Conservation (phyloP, 1,139 yeast species). For the Lodderomyces jiufengensis region DNA sequence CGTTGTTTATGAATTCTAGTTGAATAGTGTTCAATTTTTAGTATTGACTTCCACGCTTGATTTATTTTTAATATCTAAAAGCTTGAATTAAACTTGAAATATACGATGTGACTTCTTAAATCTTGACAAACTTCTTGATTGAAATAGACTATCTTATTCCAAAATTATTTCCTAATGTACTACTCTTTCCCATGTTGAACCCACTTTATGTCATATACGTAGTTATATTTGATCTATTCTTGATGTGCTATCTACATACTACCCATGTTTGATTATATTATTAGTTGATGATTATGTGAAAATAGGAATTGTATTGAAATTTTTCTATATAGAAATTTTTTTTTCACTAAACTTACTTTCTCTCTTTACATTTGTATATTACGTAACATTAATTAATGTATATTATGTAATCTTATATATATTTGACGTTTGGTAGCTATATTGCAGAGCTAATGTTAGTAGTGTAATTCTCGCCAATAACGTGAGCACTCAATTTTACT, state of each 20-base stretch:
- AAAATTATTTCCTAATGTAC: no score
- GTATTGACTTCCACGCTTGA: no score
- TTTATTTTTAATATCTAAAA: not conserved
- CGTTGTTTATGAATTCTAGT: no score
- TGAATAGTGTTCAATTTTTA: no score
- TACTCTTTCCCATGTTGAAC: not conserved
- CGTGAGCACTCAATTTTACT: no score
- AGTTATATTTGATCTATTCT: conserved; percentile 1
- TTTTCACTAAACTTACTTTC: conserved; percentile 5
- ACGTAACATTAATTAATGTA: conserved; percentile 1
- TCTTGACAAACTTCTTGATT: no score
- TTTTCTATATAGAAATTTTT: conserved; percentile 13
- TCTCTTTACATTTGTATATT: not conserved
- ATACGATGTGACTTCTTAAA: not conserved
- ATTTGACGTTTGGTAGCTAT: conserved; percentile 4
- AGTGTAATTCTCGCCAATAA: no score
- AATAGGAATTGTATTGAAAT: conserved; percentile 5
- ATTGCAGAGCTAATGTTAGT: no score
- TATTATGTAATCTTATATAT: conserved; percentile 13
- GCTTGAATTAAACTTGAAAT: not conserved
- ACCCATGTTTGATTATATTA: conserved; percentile 54
- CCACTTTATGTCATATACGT: no score
- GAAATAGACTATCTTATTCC: no score
- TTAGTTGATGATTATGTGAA: conserved; percentile 3
- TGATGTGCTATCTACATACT: conserved; percentile 45